Conservation (phyloP, 140 eudicot species). For the Ambrosia hybrid region DNA sequence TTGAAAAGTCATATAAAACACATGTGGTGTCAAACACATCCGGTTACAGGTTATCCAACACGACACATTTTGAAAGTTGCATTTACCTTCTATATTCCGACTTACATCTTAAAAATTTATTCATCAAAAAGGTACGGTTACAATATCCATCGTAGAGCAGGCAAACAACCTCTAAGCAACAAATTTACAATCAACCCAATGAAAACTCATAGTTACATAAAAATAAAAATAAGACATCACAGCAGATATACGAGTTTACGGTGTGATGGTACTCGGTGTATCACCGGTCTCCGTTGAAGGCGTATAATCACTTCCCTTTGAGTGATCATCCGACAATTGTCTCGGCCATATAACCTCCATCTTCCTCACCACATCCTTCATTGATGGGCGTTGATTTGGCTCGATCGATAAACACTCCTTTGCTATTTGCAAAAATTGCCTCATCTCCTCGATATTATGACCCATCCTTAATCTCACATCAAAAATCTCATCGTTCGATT, state of each 20-base stretch:
- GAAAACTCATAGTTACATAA: not conserved
- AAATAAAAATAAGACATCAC: too few relatives aligned
- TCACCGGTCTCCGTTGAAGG: not conserved
- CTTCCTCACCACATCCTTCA: not conserved
- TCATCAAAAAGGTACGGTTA: too few relatives aligned
- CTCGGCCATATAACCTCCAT: not conserved
- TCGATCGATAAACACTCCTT: not conserved
- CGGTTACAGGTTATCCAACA: too few relatives aligned
- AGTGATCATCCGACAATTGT: not conserved
- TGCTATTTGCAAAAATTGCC: not conserved
- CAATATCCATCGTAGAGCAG: too few relatives aligned
- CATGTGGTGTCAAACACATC: too few relatives aligned
- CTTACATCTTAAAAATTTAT: too few relatives aligned
- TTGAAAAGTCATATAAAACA: too few relatives aligned
- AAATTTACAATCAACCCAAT: not conserved
- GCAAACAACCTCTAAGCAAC: not conserved
- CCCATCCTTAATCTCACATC: not conserved
- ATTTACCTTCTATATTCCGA: too few relatives aligned
- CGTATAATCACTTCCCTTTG: not conserved
- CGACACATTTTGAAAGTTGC: too few relatives aligned
- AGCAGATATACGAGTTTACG: too few relatives aligned
- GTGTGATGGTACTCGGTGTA: not conserved
- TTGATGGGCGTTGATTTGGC: not conserved
- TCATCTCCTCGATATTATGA: not conserved
- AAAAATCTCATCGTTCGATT: not conserved